Evolutionary conservation across 495 filamentous ascomycete genomes (phyloP), one percentile per base, ranked within the genome.

Genomic region (Hyaloscypha finlandica): DNA sequence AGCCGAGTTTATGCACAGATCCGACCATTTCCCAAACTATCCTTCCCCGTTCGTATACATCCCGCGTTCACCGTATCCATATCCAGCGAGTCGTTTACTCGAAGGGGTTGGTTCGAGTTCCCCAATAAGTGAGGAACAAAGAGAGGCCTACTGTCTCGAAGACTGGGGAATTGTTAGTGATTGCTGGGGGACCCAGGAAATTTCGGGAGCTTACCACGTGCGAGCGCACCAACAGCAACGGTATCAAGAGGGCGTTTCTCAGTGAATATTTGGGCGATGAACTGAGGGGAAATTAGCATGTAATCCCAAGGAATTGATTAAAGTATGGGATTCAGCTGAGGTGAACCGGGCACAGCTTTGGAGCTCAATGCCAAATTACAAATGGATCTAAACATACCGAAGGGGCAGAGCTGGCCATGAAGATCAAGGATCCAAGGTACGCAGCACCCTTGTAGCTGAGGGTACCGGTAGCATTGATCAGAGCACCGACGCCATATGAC

Each of bases 121-220:
- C 95, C 95, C 95, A 99, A 89, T 90, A 99, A 71, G 92, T 97
- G 67, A 99, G 81, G 86, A 97, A 92, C 75, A 97, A 72, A 64
- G 90, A 91, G 52, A 98, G 84, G 42, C 95, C 95, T 62, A 98
- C 89, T 4, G 95, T 97, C 84, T 99, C 95, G 67, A 97, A 87
- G 71, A 95, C 65, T 67, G 48, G 19, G 51, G 0, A 30, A 20
- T 9, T 55, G 31, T 67, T 62, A 67, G 65, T 20, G 8, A 51
- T 4, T 48, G 20, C 6, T 45, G 8, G 4, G 11, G 35, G 32
- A 20, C 2, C 48, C 8, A 31, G 29, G 29, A 53, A 11, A 33
- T 20, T 48, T 48, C 11, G 14, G 2, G 8, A 4, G 59, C 66
- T 35, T 68, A 68, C 66, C 79, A 73, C 93, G 92, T 67, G 90